Conservation (phyloP, 1,284 basidiomycete genomes). For the Fomitopsis palustris region DNA sequence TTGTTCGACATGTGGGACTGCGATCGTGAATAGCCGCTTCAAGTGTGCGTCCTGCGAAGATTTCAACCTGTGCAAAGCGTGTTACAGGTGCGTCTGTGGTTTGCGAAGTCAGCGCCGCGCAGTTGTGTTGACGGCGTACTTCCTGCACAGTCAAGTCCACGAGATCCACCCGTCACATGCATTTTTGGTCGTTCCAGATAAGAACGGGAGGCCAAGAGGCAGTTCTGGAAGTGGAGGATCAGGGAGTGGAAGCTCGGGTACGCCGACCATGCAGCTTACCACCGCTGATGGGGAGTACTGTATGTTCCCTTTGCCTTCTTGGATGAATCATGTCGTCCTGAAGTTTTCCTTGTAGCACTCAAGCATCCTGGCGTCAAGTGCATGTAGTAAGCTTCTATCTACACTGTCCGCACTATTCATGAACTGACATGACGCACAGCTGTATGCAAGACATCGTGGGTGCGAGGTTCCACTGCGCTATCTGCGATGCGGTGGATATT, state of each 20-base stretch:
- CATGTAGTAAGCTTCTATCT: conserved; percentile 57
- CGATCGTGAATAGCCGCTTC: conserved; percentile 63
- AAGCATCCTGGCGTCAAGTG: conserved; percentile 71
- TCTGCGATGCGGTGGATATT: conserved; percentile 80
- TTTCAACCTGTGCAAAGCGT: conserved; percentile 78
- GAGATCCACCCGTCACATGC: conserved; percentile 87
- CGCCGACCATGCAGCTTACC: conserved; percentile 22
- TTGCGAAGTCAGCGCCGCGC: neutral
- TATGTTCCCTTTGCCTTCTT: conserved; percentile 32
- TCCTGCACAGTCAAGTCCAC: conserved; percentile 62
- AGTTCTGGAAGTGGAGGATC: neutral
- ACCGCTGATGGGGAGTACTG: conserved; percentile 56
- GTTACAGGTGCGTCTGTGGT: conserved; percentile 57
- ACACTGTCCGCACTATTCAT: neutral
- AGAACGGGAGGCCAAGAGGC: conserved; percentile 22
- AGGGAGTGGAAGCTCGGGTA: neutral
- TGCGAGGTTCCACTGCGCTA: conserved; percentile 86
- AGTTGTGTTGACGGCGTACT: neutral
- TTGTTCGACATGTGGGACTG: conserved; percentile 77
- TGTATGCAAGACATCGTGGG: conserved; percentile 87
- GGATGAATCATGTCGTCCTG: neutral
- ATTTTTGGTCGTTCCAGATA: conserved; percentile 78
- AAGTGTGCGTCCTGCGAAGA: conserved; percentile 82
- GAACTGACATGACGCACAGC: conserved; percentile 36
- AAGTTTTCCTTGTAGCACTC: conserved; percentile 44